phyloP scores from a whole-genome alignment of 495 filamentous ascomycete genomes.

The Oleoguttula mirabilis region DNA sequence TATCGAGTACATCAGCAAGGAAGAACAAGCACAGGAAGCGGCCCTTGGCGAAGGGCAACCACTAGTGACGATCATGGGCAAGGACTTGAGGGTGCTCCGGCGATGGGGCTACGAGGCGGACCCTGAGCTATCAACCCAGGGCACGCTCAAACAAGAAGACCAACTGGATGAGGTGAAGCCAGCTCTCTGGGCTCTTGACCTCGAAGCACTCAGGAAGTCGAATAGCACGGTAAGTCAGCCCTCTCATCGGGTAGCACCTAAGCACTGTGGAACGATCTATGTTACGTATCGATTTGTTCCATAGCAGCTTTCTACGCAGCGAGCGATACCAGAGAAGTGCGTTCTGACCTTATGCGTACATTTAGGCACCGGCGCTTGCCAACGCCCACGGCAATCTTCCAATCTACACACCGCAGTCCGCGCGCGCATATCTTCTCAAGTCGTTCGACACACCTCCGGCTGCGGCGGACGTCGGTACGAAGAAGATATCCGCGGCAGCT shows the following conservation, averaged over 20 bases:
- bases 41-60: constrained; percentile 69
- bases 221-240: constrained; percentile 30
- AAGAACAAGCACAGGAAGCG: constrained; percentile 43
- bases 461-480: constrained; percentile 21
- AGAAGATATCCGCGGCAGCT: constrained; percentile 29
- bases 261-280: too few relatives aligned
- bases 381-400: constrained; percentile 39
- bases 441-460: constrained; percentile 38
- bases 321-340: too few relatives aligned
- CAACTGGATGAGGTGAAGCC: constrained; percentile 33
- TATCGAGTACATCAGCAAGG: constrained; percentile 50
- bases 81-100: constrained; percentile 61
- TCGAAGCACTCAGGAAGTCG: constrained; percentile 48
- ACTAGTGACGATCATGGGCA: constrained; percentile 52
- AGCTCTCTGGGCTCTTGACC: constrained; percentile 66
- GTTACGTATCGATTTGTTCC: too few relatives aligned
- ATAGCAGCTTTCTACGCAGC: too few relatives aligned
- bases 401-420: constrained; percentile 55
- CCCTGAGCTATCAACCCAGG: constrained; percentile 24
- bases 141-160: constrained; percentile 11
- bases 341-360: too few relatives aligned
- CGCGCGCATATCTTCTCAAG: constrained; percentile 47
- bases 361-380: too few relatives aligned
- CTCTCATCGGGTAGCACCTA: too few relatives aligned
- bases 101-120: constrained; percentile 55